Evolutionary conservation across 2,329 filamentous ascomycete species (phyloP).

Genomic region (Colletotrichum cereale): DNA sequence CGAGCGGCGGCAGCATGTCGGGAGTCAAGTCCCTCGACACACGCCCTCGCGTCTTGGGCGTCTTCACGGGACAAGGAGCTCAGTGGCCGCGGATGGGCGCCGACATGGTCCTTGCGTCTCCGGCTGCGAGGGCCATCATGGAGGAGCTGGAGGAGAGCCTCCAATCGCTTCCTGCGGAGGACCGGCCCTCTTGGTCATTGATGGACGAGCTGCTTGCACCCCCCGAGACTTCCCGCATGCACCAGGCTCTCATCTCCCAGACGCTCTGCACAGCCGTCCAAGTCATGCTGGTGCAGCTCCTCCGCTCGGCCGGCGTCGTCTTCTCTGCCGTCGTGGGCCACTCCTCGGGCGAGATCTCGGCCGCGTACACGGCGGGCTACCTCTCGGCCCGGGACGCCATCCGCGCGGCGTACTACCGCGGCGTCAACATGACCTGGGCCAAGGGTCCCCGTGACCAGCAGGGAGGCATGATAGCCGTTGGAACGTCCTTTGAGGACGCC

Average conservation of each 20-base stretch:
- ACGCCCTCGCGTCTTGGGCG: slow-evolving; percentile 33
- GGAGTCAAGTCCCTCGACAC: too few relatives aligned
- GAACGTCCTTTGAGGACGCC: slow-evolving; percentile 41
- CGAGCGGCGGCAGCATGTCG: too few relatives aligned
- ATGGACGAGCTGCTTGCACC: slow-evolving; percentile 43
- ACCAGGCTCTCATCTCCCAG: slow-evolving; percentile 1
- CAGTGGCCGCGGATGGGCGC: slow-evolving; percentile 47
- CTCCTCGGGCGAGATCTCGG: slow-evolving; percentile 63
- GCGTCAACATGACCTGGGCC: slow-evolving; percentile 14
- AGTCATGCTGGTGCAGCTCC: slow-evolving; percentile 45
- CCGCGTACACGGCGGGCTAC: slow-evolving; percentile 61
- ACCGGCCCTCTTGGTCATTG: slow-evolving; percentile 21
- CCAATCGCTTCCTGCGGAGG: background rate
- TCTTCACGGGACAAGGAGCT: slow-evolving; percentile 50
- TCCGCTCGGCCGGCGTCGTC: slow-evolving; percentile 45
- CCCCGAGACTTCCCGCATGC: slow-evolving; percentile 42
- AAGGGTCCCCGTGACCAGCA: background rate
- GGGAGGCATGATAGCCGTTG: slow-evolving; percentile 45
- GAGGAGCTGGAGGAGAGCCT: background rate
- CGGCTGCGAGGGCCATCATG: too few relatives aligned
- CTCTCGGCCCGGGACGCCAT: slow-evolving; percentile 48
- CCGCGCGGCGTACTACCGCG: slow-evolving; percentile 43
- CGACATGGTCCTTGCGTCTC: slow-evolving; percentile 30
- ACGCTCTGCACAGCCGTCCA: slow-evolving; percentile 30
- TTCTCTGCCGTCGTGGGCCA: slow-evolving; percentile 58